phyloP scores from a whole-genome alignment of 805 yeast species.

The Candida nanaspora region DNA sequence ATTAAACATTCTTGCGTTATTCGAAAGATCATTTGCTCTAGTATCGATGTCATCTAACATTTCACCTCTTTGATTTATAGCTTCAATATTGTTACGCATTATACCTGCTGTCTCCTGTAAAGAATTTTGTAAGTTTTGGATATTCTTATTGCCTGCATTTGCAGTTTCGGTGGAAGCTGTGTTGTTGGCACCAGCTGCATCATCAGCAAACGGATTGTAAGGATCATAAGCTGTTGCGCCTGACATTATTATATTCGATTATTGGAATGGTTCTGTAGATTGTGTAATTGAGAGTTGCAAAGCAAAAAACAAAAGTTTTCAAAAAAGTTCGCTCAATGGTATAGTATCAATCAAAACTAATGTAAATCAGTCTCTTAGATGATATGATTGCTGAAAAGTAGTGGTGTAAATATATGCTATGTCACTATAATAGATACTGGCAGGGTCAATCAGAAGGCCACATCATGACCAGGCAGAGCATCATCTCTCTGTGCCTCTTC shows the following conservation, averaged over 20 bases:
- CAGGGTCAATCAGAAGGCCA: no score
- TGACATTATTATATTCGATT: no score
- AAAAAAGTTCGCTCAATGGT: no score
- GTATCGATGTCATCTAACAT: conserved; percentile 87
- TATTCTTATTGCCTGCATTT: conserved; percentile 34
- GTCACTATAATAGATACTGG: no score
- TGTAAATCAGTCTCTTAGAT: no score
- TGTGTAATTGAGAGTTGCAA: no score
- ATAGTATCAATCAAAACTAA: no score
- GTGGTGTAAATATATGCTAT: no score
- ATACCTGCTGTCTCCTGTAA: conserved; percentile 84
- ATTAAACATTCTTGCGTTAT: conserved; percentile 89
- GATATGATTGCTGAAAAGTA: no score
- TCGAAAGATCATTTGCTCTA: conserved; percentile 88
- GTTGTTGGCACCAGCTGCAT: conserved; percentile 17
- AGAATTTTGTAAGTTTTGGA: conserved; percentile 24
- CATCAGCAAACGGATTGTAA: conserved; percentile 26
- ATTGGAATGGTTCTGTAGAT: neutral
- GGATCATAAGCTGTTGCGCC: conserved; percentile 28
- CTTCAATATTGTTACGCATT: conserved; percentile 95
- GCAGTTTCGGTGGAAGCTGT: conserved; percentile 23
- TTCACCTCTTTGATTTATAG: conserved; percentile 93
- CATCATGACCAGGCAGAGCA: no score
- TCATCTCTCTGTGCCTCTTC: no score
- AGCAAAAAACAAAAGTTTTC: no score